phyloP scores from a whole-genome alignment of 768 basidiomycete genomes.

The Exsudoporus frostii region DNA sequence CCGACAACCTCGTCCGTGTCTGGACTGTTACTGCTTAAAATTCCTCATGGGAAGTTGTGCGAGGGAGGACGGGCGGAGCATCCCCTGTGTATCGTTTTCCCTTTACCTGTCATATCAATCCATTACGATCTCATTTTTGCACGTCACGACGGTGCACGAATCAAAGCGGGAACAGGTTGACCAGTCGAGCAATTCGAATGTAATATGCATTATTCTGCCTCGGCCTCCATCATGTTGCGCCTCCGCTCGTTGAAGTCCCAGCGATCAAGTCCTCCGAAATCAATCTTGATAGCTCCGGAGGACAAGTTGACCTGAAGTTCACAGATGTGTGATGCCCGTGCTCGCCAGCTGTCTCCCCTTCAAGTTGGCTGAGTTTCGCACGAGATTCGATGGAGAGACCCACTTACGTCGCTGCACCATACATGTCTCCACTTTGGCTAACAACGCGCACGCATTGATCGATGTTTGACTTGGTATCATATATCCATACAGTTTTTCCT shows the following conservation, averaged over 20 bases:
- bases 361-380: slow-evolving; percentile 3
- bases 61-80: slow-evolving; percentile 11
- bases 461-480: slow-evolving; percentile 60
- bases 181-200: background rate
- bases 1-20: slow-evolving; percentile 90
- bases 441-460: slow-evolving; percentile 72
- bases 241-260: slow-evolving; percentile 65
- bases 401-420: slow-evolving; percentile 77
- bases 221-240: slow-evolving; percentile 62
- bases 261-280: slow-evolving; percentile 73
- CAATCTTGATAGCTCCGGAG: slow-evolving; percentile 58
- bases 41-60: slow-evolving; percentile 17
- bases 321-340: slow-evolving; percentile 62
- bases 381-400: background rate
- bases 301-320: slow-evolving; percentile 71
- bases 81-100: slow-evolving; percentile 25
- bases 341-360: slow-evolving; percentile 83
- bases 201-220: slow-evolving; percentile 3
- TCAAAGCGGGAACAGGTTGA: background rate
- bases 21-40: slow-evolving; percentile 72
- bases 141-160: background rate
- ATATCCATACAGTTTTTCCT: slow-evolving; percentile 73
- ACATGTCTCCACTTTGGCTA: slow-evolving; percentile 56
- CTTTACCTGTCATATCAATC: slow-evolving; percentile 24
- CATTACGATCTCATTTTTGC: slow-evolving; percentile 13